Evolutionary conservation across 306 rosid species (phyloP).

Genomic region (Argentina anserina): DNA sequence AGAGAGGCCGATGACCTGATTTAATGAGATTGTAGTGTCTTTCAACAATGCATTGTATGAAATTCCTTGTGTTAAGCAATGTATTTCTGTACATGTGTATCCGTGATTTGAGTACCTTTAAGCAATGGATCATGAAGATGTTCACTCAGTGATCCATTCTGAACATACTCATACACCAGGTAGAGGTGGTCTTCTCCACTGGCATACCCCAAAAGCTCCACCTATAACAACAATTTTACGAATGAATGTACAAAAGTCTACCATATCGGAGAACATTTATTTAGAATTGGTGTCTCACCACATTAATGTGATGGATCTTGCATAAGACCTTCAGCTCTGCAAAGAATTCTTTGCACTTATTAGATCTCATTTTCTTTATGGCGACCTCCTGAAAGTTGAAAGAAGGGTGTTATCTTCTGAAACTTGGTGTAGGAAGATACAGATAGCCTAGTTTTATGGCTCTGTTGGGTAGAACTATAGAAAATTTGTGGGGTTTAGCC

Average conservation of each 20-base stretch:
- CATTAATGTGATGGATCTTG: slow-evolving; percentile 57
- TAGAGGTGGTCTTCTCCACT: slow-evolving; percentile 85
- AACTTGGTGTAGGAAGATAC: neutral
- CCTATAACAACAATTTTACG: slow-evolving; percentile 44
- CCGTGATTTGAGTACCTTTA: slow-evolving; percentile 50
- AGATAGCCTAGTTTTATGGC: neutral
- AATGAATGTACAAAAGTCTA: neutral
- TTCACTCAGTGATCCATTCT: slow-evolving; percentile 69
- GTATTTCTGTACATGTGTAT: neutral
- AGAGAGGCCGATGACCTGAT: slow-evolving; percentile 67
- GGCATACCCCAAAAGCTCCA: slow-evolving; percentile 76
- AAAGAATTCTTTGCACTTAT: slow-evolving; percentile 70
- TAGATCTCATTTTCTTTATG: slow-evolving; percentile 76
- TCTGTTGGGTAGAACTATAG: neutral
- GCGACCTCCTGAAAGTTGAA: slow-evolving; percentile 72
- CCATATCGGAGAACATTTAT: neutral
- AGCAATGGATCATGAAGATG: slow-evolving; percentile 78
- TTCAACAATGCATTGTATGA: neutral
- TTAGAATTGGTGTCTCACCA: slow-evolving; percentile 37
- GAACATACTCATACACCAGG: slow-evolving; percentile 72
- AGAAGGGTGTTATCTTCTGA: slow-evolving; percentile 13
- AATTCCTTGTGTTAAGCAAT: neutral
- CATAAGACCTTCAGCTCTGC: slow-evolving; percentile 79
- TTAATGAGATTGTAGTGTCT: slow-evolving; percentile 6
- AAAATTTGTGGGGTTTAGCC: slow-evolving; percentile 18